Evolutionary conservation across 2,329 filamentous ascomycete genomes (phyloP).

Genomic region (Helotiales sp.): DNA sequence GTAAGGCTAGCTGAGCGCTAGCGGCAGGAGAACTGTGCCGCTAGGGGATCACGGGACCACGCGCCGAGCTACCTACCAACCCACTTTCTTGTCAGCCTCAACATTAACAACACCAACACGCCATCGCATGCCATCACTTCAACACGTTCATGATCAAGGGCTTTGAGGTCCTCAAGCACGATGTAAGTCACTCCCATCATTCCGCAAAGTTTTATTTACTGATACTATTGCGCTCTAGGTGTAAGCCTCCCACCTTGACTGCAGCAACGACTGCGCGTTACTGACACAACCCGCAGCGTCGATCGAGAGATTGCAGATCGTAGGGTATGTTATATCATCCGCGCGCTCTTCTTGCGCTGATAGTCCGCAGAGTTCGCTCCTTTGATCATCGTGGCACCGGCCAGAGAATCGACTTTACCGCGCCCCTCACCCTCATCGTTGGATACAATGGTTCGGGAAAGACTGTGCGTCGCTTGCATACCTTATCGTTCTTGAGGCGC

Average conservation of each 20-base stretch:
- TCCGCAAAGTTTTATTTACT: neutral
- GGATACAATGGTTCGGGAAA: slow-evolving; percentile 97
- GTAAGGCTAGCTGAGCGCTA: too few species aligned
- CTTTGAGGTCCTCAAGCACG: neutral
- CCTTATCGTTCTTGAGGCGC: slow-evolving; percentile 9
- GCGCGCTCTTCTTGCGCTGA: neutral
- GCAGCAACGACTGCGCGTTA: neutral
- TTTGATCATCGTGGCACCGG: slow-evolving; percentile 72
- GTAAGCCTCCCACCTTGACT: neutral
- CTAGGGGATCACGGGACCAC: too few species aligned
- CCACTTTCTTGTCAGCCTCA: too few species aligned
- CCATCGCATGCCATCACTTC: neutral
- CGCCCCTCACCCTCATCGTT: slow-evolving; percentile 92
- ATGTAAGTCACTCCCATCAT: neutral
- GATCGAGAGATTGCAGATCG: slow-evolving; percentile 75
- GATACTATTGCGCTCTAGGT: neutral
- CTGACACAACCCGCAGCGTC: slow-evolving; percentile 54
- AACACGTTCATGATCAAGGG: neutral
- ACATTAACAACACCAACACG: neutral
- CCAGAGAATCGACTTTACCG: slow-evolving; percentile 81
- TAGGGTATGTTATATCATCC: neutral
- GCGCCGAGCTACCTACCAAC: too few species aligned
- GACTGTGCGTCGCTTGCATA: slow-evolving; percentile 54
- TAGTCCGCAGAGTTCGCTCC: slow-evolving; percentile 65
- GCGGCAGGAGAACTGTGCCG: too few species aligned